Evolutionary conservation across 148 eudicot genomes (phyloP).

Genomic region (Arctostaphylos glauca): DNA sequence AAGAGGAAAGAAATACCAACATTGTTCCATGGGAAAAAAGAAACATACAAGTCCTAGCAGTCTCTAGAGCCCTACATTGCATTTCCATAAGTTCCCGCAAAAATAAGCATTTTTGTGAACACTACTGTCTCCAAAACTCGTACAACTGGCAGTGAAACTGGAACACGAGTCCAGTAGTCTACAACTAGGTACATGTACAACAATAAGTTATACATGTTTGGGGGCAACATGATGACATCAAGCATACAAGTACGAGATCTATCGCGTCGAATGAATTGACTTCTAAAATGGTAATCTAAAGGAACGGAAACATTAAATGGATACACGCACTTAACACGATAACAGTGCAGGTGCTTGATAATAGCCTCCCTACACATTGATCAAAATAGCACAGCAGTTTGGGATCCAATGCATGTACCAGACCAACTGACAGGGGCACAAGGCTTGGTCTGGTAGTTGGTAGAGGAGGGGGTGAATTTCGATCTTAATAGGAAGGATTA

Average conservation of each 20-base stretch:
- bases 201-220: neutral
- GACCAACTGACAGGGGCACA: neutral
- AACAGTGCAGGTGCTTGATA: neutral
- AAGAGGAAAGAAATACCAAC: neutral
- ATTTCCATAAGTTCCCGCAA: neutral
- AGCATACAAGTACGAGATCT: neutral
- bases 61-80: neutral
- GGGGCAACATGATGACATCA: neutral
- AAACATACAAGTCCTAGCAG: neutral
- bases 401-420: neutral
- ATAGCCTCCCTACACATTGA: neutral
- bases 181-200: no score
- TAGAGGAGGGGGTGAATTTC: neutral
- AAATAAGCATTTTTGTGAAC: neutral
- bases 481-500: neutral
- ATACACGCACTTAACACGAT: neutral
- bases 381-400: neutral
- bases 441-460: neutral
- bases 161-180: neutral
- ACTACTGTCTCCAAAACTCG: neutral
- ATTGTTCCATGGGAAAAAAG: neutral
- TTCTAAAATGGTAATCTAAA: neutral
- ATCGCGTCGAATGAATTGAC: neutral
- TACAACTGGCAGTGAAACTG: neutral
- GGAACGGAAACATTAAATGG: neutral